Base-by-base conservation (phyloP, 352 stramenopile genomes). In the Pythium phragmitis region DNA sequence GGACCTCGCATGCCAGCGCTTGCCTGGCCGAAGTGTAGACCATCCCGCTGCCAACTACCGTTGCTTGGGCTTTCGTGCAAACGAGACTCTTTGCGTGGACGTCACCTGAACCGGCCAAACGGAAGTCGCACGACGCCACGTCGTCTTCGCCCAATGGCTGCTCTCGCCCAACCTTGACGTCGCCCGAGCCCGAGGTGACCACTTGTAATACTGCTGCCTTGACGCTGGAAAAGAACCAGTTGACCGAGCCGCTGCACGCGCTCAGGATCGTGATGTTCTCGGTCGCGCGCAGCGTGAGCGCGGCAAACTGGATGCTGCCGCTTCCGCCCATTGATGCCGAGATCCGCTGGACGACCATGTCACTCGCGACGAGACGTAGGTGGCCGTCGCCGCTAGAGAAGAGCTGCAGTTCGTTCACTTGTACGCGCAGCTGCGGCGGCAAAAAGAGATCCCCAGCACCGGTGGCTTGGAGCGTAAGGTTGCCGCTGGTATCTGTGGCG, bases 301-400 rank as follows among this genome's bases (percentile, higher is more conserved):
- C 56, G 4, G 17, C 56, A 11, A 62, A n/a, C 33, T 55, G 28
- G n/a, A 62, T 33, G 6, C 33, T 43, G 14, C 56, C 56, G 4
- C 43, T 55, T 16, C 43, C 56, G 1, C 6, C 33, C 11, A 33
- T 28, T 0, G 1, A 12, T 4, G 52, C 42, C 7, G 28, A 16
- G n/a, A 62, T 7, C 7, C 17, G 7, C 5, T 33, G 13, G 3
- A 30, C 45, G 17, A 7, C 36, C 7, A 55, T 16, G 33, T 47
- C 45, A n/a, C 41, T 48, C 12, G 45, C 36, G 8, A 43, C 39
- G 14, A 37, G 1, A 12, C 43, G 48, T 2, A 55, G 13, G 7
- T 5, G 8, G 7, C 56, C 56, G 2, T 43, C 52, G 13, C 56
- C 45, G 4, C 3, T 7, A 0, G 45, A 21, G 0, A 21, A 1